phyloP scores from a whole-genome alignment of 1,139 yeast species.

The Debaryomycetaceae sp. region DNA sequence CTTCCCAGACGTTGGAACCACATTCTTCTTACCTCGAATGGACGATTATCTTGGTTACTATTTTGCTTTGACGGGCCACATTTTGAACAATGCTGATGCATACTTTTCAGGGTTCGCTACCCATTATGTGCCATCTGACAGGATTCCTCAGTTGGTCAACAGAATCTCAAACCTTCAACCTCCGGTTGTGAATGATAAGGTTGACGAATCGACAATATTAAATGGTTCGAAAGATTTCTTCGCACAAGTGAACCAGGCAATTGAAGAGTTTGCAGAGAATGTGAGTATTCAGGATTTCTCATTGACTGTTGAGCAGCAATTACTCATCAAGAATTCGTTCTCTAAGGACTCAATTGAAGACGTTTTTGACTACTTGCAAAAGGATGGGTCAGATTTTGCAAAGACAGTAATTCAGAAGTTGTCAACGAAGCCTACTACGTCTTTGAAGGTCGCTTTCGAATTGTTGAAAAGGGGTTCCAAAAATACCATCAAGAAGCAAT shows the following conservation, averaged over 20 bases:
- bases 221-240: constrained; percentile 39
- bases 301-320: constrained; percentile 53
- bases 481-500: constrained; percentile 60
- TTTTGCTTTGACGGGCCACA: constrained; percentile 81
- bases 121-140: constrained; percentile 73
- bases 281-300: constrained; percentile 67
- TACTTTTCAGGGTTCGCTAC: constrained; percentile 85
- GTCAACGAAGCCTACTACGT: constrained; percentile 65
- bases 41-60: constrained; percentile 84
- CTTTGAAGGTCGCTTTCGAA: constrained; percentile 70
- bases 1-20: constrained; percentile 94
- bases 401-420: constrained; percentile 52
- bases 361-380: constrained; percentile 54
- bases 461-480: constrained; percentile 61
- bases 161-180: constrained; percentile 62
- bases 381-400: constrained; percentile 69
- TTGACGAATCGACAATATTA: constrained; percentile 22
- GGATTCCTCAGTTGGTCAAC: constrained; percentile 56
- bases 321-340: constrained; percentile 68
- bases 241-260: constrained; percentile 62
- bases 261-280: constrained; percentile 66
- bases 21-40: constrained; percentile 80
- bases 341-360: constrained; percentile 55
- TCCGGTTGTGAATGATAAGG: constrained; percentile 28
- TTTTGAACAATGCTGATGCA: constrained; percentile 73